Base-by-base conservation (phyloP, 805 yeast species). In the Cyberlindnera mississippiensis region DNA sequence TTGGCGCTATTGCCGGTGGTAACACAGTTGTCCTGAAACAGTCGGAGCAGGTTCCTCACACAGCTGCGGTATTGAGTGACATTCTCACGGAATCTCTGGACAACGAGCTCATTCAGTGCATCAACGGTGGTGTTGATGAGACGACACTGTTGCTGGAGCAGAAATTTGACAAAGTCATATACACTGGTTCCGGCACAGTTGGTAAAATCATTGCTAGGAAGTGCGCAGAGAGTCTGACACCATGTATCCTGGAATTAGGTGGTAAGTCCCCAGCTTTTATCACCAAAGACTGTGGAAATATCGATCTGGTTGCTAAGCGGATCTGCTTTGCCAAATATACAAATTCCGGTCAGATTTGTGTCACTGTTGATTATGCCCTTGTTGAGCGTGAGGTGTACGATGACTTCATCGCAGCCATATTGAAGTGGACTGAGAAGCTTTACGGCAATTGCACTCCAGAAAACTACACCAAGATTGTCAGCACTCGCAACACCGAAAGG, bases 271-370 rank as follows among this genome's bases (percentile, higher is more conserved):
- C 98, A 0, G 85, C 77, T 2, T 73, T 89, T 52, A 67, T 90
- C 10, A 73, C 88, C 38, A 72, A 67, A 35, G 69, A 67, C 48
- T 64, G 72, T 37, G 68, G 69, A 42, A 57, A 76, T 42, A 52
- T 79, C 28, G 56, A 63, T 9, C 61, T 66, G 1, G 71, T 75
- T 4, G 70, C 88, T 19, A 73, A 72, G 49, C 75, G 97, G 62
- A 64, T 87, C 13, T 72, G 74, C 1, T 86, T 93, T 85, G 91
- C 90, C 14, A 78, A 82, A 52, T 82, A 82, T 57, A 64, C 76
- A 26, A 91, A 88, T 59, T 76, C 85, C 14, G 98, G 98, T 14
- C 98, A 90, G 66, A 80, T 93, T 2, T 90, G 97, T 67, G 85
- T 87, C 30, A 85, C 96, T 9, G 84, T 90, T 8, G 98, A 91